Percentiles rank a stretch among this genome's conserved stretches.
phyloP scores from a whole-genome alignment of 164 flowering plant species.

The Vitis rotundifolia region DNA sequence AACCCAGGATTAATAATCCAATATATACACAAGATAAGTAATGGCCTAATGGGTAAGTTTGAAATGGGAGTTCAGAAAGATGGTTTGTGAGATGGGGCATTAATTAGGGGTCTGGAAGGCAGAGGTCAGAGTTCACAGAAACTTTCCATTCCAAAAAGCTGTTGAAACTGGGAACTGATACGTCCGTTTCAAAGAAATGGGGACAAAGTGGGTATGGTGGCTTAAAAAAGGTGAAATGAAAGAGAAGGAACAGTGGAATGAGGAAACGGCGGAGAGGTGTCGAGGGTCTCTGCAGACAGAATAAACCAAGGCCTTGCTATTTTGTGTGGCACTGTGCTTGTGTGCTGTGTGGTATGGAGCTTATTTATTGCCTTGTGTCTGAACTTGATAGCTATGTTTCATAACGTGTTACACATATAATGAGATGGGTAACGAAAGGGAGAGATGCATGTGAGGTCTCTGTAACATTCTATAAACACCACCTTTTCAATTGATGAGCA shows the following conservation, averaged over 20 bases:
- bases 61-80: no score
- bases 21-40: no score
- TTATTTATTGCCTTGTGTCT: background rate
- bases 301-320: background rate
- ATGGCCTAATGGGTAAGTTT: no score
- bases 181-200: constrained; percentile 15
- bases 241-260: constrained; percentile 22
- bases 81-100: no score
- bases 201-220: background rate
- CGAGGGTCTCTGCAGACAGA: constrained; percentile 7
- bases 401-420: background rate
- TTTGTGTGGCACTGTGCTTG: constrained; percentile 1
- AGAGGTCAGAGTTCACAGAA: no score
- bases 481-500: background rate
- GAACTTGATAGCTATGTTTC: constrained; percentile 16
- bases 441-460: background rate
- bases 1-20: no score
- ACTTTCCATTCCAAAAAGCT: background rate
- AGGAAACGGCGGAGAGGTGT: background rate
- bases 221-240: background rate
- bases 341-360: no score
- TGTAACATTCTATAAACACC: background rate
- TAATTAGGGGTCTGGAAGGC: no score
- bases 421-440: background rate
- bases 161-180: constrained; percentile 3